Evolutionary conservation across 305 asterid species (phyloP).

Genomic region (Rubia peregrina): DNA sequence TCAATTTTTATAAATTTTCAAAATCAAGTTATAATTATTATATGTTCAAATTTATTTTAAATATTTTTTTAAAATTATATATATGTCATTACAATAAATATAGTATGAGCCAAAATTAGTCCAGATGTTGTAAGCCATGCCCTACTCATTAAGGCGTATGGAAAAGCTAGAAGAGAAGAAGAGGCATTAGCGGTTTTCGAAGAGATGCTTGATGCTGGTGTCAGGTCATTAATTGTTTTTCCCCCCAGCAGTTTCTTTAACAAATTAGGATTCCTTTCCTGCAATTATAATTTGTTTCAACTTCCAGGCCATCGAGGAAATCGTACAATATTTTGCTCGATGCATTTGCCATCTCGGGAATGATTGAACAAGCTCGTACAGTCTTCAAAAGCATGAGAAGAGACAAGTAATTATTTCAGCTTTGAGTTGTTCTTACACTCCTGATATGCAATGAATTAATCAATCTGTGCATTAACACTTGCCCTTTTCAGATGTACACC

Average conservation of each 20-base stretch:
- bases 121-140: constrained; percentile 98
- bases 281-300: background rate
- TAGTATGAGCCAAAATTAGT: constrained; percentile 33
- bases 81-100: no score
- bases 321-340: constrained; percentile 92
- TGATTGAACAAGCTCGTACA: constrained; percentile 81
- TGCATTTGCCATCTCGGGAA: constrained; percentile 94
- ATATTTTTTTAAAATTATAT: no score
- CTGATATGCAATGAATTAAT: background rate
- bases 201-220: constrained; percentile 98
- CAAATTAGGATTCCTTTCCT: background rate
- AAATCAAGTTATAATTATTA: no score
- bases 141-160: constrained; percentile 72
- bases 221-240: constrained; percentile 47
- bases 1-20: no score
- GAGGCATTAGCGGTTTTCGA: constrained; percentile 95
- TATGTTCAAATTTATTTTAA: no score
- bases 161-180: constrained; percentile 97
- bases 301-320: constrained; percentile 81
- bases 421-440: background rate
- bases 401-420: constrained; percentile 50
- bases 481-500: constrained; percentile 56
- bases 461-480: background rate
- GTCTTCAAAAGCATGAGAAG: constrained; percentile 98
- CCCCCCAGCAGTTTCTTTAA: background rate